Conservation (phyloP, 768 basidiomycete genomes). For the Auriscalpium vulgare region DNA sequence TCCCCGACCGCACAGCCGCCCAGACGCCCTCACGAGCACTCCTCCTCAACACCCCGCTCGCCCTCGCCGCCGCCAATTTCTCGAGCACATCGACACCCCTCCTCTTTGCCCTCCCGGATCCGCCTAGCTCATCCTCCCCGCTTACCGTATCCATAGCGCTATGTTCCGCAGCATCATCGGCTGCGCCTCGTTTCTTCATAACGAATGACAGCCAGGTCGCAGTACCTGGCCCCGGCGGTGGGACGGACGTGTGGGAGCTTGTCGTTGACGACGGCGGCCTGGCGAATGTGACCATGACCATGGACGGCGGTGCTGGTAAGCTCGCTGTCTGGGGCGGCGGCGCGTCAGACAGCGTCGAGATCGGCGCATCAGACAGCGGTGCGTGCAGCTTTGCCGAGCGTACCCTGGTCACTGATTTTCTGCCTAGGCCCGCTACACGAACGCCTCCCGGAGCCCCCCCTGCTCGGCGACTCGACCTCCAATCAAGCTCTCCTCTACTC, state of each 20-base stretch:
- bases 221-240: constrained; percentile 31
- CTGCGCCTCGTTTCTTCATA: constrained; percentile 35
- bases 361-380: constrained; percentile 39
- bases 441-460: constrained; percentile 34
- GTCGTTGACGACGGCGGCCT: constrained; percentile 32
- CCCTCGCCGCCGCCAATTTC: neutral
- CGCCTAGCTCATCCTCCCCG: neutral
- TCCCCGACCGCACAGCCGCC: neutral
- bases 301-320: constrained; percentile 37
- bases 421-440: constrained; percentile 42
- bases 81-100: neutral
- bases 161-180: neutral
- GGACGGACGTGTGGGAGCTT: constrained; percentile 40
- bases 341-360: constrained; percentile 42
- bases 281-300: constrained; percentile 43
- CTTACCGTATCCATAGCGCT: constrained; percentile 1
- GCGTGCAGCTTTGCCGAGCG: neutral
- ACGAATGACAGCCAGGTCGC: constrained; percentile 37
- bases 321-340: constrained; percentile 34
- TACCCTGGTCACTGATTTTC: neutral
- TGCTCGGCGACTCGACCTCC: constrained; percentile 68
- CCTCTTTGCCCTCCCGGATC: neutral
- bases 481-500: constrained; percentile 73
- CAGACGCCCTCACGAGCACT: neutral
- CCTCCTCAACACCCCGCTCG: constrained; percentile 1